A percentile compares a stretch with the other conserved stretches of the same genome.
Evolutionary conservation across 2,329 filamentous ascomycete genomes (phyloP).

Genomic region (Diplodia mutila): DNA sequence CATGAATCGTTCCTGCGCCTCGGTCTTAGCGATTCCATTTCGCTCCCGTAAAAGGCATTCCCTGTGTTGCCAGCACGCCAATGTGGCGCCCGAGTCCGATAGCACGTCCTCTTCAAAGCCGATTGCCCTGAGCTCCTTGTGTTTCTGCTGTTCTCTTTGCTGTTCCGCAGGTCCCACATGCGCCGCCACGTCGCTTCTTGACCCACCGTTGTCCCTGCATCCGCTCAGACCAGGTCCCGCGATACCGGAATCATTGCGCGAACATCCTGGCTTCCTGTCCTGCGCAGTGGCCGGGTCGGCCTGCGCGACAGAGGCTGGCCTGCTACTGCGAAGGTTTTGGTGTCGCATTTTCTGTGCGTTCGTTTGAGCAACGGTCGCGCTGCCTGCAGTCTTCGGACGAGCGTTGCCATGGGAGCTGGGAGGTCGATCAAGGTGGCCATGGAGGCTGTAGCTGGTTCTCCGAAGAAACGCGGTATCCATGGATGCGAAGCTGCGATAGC

Average conservation of each 20-base stretch:
- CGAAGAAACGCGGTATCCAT: neutral
- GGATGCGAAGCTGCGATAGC: neutral
- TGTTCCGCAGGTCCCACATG: neutral
- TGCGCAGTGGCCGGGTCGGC: neutral
- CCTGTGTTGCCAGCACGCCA: conserved; percentile 11
- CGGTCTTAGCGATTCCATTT: neutral
- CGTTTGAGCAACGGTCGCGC: neutral
- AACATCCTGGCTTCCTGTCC: neutral
- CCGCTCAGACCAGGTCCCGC: conserved; percentile 4
- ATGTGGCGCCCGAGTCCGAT: conserved; percentile 10
- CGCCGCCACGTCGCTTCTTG: conserved; percentile 1
- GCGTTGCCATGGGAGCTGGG: neutral
- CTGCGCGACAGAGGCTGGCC: conserved; percentile 5
- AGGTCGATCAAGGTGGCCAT: neutral
- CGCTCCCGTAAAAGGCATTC: conserved; percentile 2
- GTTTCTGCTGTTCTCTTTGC: conserved; percentile 9
- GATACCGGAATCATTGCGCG: conserved; percentile 4
- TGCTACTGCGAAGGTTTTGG: neutral
- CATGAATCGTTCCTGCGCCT: neutral
- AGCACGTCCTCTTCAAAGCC: conserved; percentile 5
- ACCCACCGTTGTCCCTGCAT: conserved; percentile 12
- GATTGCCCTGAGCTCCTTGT: neutral
- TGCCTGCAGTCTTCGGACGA: neutral
- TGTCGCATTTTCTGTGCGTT: neutral
- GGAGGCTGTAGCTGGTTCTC: conserved; percentile 3